phyloP scores from a whole-genome alignment of 495 filamentous ascomycete species.

The Penicillium daleae region DNA sequence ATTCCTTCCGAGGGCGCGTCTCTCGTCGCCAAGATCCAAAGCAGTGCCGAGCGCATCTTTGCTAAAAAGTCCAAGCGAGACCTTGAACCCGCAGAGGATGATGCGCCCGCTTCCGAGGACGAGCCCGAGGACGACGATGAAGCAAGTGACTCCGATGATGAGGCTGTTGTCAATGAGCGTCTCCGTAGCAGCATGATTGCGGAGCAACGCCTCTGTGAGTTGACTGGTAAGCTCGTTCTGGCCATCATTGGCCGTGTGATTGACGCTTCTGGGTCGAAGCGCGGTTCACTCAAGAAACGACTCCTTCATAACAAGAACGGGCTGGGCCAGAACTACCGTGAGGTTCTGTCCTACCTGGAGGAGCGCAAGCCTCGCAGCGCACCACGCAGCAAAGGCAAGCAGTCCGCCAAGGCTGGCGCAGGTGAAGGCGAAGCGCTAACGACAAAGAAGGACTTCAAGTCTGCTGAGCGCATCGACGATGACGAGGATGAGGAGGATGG shows the following conservation, averaged over 20 bases:
- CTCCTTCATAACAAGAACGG: constrained; percentile 67
- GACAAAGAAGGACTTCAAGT: constrained; percentile 39
- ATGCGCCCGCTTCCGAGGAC: constrained; percentile 56
- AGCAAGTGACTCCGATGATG: constrained; percentile 57
- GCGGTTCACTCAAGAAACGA: constrained; percentile 63
- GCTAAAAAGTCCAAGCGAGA: constrained; percentile 69
- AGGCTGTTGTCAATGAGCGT: constrained; percentile 55
- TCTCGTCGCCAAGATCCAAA: constrained; percentile 73
- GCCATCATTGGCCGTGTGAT: constrained; percentile 73
- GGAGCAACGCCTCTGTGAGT: constrained; percentile 81
- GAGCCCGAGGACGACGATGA: constrained; percentile 62
- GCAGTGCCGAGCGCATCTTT: constrained; percentile 70
- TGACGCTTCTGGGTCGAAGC: constrained; percentile 60
- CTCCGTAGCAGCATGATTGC: constrained; percentile 66
- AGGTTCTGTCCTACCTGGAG: constrained; percentile 75
- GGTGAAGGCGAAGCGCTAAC: constrained; percentile 41
- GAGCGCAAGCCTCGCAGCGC: constrained; percentile 53
- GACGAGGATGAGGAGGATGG: constrained; percentile 49
- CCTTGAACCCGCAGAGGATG: constrained; percentile 72
- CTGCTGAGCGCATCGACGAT: constrained; percentile 50
- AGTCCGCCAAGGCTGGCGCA: constrained; percentile 38
- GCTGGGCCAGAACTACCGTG: constrained; percentile 75
- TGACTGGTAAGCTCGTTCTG: constrained; percentile 81
- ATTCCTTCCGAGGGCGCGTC: constrained; percentile 59
- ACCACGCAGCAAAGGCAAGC: constrained; percentile 51